Percentiles rank a stretch among this genome's conserved stretches.
Evolutionary conservation across 768 basidiomycete genomes (phyloP).

Genomic region (Mycena vulgaris): DNA sequence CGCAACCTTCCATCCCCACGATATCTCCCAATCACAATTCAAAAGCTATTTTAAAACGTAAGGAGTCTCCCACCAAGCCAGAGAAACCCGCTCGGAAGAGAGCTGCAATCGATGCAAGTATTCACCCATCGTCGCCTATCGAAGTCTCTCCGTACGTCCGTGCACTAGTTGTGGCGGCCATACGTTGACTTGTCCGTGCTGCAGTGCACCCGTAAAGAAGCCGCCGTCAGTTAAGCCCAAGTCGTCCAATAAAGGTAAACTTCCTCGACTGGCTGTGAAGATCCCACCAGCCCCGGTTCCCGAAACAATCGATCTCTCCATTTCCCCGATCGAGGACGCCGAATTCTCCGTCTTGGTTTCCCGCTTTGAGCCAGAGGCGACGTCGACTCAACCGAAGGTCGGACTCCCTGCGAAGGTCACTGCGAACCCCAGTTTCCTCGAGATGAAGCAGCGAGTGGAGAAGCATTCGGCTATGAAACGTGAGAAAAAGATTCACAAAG

Average conservation of each 20-base stretch:
- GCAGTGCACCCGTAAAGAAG: neutral
- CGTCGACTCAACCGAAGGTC: conserved; percentile 34
- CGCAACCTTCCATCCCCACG: conserved; percentile 13
- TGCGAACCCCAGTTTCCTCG: conserved; percentile 49
- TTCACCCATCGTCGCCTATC: conserved; percentile 27
- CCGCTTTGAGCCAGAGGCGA: conserved; percentile 33
- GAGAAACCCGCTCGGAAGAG: conserved; percentile 28
- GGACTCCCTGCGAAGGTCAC: no score
- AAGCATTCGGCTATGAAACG: conserved; percentile 47
- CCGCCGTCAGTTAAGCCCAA: conserved; percentile 27
- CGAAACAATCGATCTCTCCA: conserved; percentile 30
- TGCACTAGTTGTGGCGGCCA: neutral
- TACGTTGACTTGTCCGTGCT: neutral
- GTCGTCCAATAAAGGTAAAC: conserved; percentile 8
- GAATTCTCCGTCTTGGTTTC: conserved; percentile 38
- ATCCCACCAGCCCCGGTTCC: conserved; percentile 20
- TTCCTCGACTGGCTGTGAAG: conserved; percentile 15
- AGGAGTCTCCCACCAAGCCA: conserved; percentile 25
- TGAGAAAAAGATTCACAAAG: conserved; percentile 50
- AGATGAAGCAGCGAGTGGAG: conserved; percentile 55
- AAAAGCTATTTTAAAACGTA: conserved; percentile 26
- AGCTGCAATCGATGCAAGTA: conserved; percentile 23
- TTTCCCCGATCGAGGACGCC: conserved; percentile 36
- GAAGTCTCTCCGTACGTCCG: conserved; percentile 23
- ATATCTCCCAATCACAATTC: neutral